Percentiles rank a stretch among this genome's conserved stretches.
phyloP scores from a whole-genome alignment of 2,329 filamentous ascomycete species.

The Grosmannia serpens region DNA sequence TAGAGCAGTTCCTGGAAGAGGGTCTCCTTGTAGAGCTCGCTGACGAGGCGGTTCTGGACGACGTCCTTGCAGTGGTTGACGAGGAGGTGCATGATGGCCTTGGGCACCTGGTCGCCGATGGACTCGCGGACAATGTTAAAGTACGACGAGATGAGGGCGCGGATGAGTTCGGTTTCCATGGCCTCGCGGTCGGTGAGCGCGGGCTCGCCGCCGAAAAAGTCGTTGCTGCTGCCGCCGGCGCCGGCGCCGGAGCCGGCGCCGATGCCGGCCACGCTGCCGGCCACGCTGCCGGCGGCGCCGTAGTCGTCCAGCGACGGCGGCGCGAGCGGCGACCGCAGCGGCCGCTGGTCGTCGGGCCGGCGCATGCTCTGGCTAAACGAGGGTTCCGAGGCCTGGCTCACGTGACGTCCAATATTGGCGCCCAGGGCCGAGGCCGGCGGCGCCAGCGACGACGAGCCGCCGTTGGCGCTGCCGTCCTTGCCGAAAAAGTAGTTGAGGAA shows the following conservation, averaged over 20 bases:
- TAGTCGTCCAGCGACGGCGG: constrained; percentile 1
- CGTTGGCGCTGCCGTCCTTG: constrained; percentile 59
- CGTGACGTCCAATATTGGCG: constrained; percentile 44
- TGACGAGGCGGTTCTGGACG: constrained; percentile 92
- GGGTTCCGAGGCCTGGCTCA: constrained; percentile 67
- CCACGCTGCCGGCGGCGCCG: constrained; percentile 4
- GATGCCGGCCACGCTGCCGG: constrained; percentile 24
- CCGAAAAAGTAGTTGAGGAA: constrained; percentile 99
- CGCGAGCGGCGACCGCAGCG: constrained; percentile 37
- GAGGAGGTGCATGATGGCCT: constrained; percentile 96
- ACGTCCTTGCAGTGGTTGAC: constrained; percentile 98
- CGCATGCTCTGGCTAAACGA: constrained; percentile 77
- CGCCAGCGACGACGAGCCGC: not conserved
- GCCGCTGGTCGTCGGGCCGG: constrained; percentile 39
- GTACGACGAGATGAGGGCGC: constrained; percentile 92
- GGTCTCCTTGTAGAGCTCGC: constrained; percentile 84
- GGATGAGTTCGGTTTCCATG: constrained; percentile 95
- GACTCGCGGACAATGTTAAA: constrained; percentile 98
- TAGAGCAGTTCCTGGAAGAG: constrained; percentile 90
- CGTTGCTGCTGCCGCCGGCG: not conserved
- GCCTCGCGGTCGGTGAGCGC: constrained; percentile 91
- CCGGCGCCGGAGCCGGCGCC: not conserved
- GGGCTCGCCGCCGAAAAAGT: constrained; percentile 47
- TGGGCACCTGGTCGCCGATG: constrained; percentile 97
- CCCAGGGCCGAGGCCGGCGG: not conserved